Percentiles rank a stretch among this genome's conserved stretches.
These are phyloP conservation scores for Penicillium bovifimosum DNA, from an alignment of 495 filamentous ascomycete genomes.

Conservation along the genomic window DNA sequence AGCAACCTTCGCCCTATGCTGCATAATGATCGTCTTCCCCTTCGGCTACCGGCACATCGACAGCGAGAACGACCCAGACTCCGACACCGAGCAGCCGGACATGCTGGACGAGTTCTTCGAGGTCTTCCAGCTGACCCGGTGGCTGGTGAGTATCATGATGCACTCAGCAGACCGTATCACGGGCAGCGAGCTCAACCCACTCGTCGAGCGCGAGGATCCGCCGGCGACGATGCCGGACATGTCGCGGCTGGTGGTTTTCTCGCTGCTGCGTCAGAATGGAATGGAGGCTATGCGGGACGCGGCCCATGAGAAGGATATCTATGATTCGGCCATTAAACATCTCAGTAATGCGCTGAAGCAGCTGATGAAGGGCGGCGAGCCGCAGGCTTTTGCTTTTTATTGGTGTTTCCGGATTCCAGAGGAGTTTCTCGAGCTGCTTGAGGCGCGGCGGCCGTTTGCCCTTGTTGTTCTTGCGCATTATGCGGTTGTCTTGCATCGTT, in stretches of 20 bases:
- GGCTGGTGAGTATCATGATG: conserved; percentile 31
- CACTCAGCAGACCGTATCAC: conserved; percentile 28
- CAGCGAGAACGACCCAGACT: conserved; percentile 12
- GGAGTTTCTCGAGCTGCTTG: conserved; percentile 47
- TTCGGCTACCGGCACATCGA: conserved; percentile 36
- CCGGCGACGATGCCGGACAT: conserved; percentile 35
- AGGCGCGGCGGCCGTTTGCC: conserved; percentile 48
- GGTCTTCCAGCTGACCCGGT: conserved; percentile 38
- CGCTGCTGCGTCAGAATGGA: conserved; percentile 26
- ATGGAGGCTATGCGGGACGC: conserved; percentile 22
- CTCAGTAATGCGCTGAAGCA: conserved; percentile 26
- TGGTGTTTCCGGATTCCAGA: conserved; percentile 49
- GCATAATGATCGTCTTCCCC: conserved; percentile 40
- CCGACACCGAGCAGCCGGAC: conserved; percentile 11
- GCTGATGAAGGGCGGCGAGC: conserved; percentile 32
- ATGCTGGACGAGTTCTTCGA: conserved; percentile 38
- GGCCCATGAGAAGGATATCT: conserved; percentile 27
- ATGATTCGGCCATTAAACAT: conserved; percentile 27
- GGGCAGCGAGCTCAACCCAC: conserved; percentile 32
- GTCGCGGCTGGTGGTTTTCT: conserved; percentile 31
- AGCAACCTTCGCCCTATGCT: conserved; percentile 44
- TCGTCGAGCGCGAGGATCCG: conserved; percentile 19
- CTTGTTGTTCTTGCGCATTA: conserved; percentile 49
- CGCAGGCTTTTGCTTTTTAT: conserved; percentile 36
- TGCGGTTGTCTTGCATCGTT: conserved; percentile 42